Evolutionary conservation across 2,329 filamentous ascomycete genomes (phyloP).

Genomic region (Arthrobotrys conoides): DNA sequence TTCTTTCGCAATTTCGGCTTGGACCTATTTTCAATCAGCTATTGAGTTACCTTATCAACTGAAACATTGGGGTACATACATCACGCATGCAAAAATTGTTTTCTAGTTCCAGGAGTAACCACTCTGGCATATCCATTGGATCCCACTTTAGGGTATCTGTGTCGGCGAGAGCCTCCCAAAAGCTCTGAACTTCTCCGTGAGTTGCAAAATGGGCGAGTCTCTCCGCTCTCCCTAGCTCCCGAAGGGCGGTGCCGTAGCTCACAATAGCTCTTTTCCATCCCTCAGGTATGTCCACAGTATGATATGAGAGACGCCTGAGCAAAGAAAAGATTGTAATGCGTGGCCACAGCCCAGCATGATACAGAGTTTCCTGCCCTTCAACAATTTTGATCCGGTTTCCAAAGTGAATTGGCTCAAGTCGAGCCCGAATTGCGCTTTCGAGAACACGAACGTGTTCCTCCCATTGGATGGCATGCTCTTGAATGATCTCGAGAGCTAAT

Average conservation of each 20-base stretch:
- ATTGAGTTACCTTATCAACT: no score
- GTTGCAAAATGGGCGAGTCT: constrained; percentile 66
- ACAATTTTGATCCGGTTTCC: background rate
- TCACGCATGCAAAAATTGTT: constrained; percentile 74
- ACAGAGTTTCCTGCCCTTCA: constrained; percentile 26
- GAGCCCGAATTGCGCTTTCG: constrained; percentile 22
- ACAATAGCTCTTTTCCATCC: constrained; percentile 67
- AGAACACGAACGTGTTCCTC: constrained; percentile 11
- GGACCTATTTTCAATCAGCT: constrained; percentile 66
- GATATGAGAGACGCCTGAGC: constrained; percentile 28
- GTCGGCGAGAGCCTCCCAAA: constrained; percentile 65
- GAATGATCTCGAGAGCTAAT: constrained; percentile 6
- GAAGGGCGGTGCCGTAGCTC: constrained; percentile 68
- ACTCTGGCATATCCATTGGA: constrained; percentile 73
- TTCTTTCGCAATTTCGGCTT: constrained; percentile 72
- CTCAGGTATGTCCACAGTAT: constrained; percentile 61
- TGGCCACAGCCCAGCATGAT: constrained; percentile 61
- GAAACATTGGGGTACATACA: background rate
- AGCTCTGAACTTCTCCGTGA: constrained; percentile 65
- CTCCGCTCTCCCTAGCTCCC: constrained; percentile 68
- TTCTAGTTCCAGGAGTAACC: constrained; percentile 78
- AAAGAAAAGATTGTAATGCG: constrained; percentile 37
- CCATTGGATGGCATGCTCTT: constrained; percentile 32
- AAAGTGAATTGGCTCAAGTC: constrained; percentile 37
- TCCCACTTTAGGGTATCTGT: constrained; percentile 72